Base-by-base conservation (phyloP, 805 yeast genomes). In the Ogataea pini region DNA sequence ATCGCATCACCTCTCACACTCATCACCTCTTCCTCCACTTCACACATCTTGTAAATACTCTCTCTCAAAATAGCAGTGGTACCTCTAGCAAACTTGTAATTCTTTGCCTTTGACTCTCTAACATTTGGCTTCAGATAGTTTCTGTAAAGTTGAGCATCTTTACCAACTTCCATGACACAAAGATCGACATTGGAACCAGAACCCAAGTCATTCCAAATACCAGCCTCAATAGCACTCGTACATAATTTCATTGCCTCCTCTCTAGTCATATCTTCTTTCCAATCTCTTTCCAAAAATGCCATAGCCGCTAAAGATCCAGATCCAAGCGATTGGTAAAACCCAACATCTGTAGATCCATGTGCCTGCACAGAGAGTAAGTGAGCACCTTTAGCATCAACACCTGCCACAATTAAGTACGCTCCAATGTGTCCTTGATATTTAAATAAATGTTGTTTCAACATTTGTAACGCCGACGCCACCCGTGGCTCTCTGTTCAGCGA, bases 131-230 rank as follows among this genome's bases (percentile, higher is more conserved):
- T 89, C 66, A 86, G 75, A 77, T 88, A 88, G 71, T 91, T 91
- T 72, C 99, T 82, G 67, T 79, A 74, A 47, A 92, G 76, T 52
- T 78, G 81, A 8, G 98, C 96, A 67, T 89, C 95, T 65, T 88
- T 83, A 53, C 94, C 96, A 36, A 79, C 73, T 71, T 92, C 97
- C 95, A 94, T 89, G 14, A 94, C 98, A 75, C 98, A 94, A 54
- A 94, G 75, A 67, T 94, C 99, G 31, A 94, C 98, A 64, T 94
- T 94, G 24, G 99, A 94, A 67, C 99, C 99, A 1, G 98, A 92
- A 42, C 99, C 99, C 64, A 92, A 79, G 76, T 94, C 99, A 70
- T 94, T 94, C 96, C 97, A 94, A 62, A 94, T 92, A 79, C 99
- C 99, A 14, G 96, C 89, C 71, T 89, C 88, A 63, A 94, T 94